phyloP scores from a whole-genome alignment of 176 grass and related monocot genomes.

The Oryza officinalis region DNA sequence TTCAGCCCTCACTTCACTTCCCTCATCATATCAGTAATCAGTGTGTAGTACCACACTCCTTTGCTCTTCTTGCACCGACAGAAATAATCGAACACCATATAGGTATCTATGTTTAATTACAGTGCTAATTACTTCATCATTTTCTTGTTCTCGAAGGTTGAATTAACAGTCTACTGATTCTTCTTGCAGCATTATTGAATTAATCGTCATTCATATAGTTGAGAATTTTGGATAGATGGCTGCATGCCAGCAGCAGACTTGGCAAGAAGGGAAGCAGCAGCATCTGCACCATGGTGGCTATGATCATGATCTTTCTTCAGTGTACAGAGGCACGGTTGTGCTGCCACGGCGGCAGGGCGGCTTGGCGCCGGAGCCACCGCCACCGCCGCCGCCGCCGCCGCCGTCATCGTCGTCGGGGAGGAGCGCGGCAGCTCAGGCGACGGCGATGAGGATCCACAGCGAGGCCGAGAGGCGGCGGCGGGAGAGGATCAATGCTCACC shows the following conservation, averaged over 20 bases:
- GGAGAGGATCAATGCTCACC: conserved; percentile 83
- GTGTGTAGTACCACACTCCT: neutral
- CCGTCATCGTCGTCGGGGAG: neutral
- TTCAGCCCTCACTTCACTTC: neutral
- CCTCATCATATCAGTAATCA: neutral
- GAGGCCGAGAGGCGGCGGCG: conserved; percentile 75
- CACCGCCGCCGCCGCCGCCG: no score
- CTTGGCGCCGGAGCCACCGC: neutral
- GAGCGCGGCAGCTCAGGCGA: conserved; percentile 23
- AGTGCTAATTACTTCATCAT: neutral
- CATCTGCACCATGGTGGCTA: neutral
- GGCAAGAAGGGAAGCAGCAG: neutral
- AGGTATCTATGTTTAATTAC: neutral
- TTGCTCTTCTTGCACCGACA: conserved; percentile 1
- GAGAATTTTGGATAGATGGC: neutral
- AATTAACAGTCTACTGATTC: neutral
- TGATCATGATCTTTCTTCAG: conserved; percentile 18
- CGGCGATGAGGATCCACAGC: conserved; percentile 65
- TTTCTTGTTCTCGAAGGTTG: neutral
- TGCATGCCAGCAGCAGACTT: neutral
- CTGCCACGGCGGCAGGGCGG: neutral
- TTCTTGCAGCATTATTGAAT: neutral
- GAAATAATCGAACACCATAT: no score
- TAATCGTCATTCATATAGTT: no score
- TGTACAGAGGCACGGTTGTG: conserved; percentile 9